Conservation (phyloP, 305 asterid species). For the Withania somnifera region DNA sequence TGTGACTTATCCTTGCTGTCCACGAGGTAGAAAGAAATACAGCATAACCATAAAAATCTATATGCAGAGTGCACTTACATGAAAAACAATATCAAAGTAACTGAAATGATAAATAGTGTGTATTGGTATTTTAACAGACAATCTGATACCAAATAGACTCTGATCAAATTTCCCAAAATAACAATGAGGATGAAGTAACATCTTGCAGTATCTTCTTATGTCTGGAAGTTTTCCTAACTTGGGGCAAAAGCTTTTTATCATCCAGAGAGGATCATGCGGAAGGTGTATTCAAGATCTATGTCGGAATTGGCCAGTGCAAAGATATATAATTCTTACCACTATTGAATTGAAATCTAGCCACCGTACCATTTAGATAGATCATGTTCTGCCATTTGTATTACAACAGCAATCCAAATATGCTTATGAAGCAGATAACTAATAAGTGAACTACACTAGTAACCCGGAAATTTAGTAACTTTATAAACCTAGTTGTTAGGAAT, state of each 20-base stretch:
- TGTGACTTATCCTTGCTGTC: neutral
- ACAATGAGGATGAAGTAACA: neutral
- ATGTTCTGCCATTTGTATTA: neutral
- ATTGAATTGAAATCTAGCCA: neutral
- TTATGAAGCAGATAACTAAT: neutral
- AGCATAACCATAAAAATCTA: too few species aligned
- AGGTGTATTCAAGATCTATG: neutral
- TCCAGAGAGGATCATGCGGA: neutral
- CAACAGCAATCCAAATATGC: neutral
- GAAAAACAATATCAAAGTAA: neutral
- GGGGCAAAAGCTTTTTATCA: neutral
- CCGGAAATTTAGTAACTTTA: neutral
- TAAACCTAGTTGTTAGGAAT: neutral
- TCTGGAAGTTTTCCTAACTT: neutral
- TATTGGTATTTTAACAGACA: neutral
- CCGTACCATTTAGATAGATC: neutral
- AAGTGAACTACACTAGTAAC: neutral
- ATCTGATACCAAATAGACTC: neutral
- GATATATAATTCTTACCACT: neutral
- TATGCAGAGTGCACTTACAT: neutral
- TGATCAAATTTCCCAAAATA: neutral
- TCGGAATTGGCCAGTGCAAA: too few species aligned
- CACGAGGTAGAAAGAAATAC: neutral
- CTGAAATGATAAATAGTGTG: neutral
- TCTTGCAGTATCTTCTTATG: neutral